Base-by-base conservation (phyloP, 2,329 filamentous ascomycete genomes). In the Colletotrichum orchidophilum region DNA sequence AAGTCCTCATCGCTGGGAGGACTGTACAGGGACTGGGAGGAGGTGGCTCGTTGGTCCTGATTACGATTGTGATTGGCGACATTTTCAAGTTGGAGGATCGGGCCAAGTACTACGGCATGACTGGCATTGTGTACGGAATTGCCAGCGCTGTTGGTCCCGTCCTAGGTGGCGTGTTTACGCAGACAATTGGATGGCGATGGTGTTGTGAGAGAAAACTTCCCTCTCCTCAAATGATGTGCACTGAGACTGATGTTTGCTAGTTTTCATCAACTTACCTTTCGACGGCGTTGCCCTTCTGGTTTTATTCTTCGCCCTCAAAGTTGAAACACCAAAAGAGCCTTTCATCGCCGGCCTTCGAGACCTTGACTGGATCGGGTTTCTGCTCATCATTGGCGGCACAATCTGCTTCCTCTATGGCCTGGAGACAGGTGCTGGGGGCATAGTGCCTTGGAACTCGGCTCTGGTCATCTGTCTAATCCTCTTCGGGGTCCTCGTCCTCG, bases 361-460 rank as follows among this genome's bases (percentile, higher is more conserved):
- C 0, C 78, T 85, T 11, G 83, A 85, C 70, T 85, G 83, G 82
- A 54, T 76, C 24, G 91, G 91, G 3, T 87, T 86, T 1, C 73
- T 90, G 12, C 80, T 84, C 1, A 86, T 93, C 74, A 83, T 91
- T 18, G 85, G 85, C 33, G 87, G 85, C 5, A 88, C 87, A 0
- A 80, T 91, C 50, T 88, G 90, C 84, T 82, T 91, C 59, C 82
- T 91, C 8, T 85, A 90, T 33, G 89, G 89, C n/a, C 83, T 92
- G 8, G 87, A 90, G 73, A 88, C 87, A 57, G 90, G 90, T 7
- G 88, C 75, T 3, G 72, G 89, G 26, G 83, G 86, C 12, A 79
- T 82, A 1, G 80, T 83, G 52, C 85, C 87, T 2, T 89, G 87
- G 87, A 77, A 79, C 63, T 88, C 86, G 0, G 81, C 86, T 2